A percentile compares a stretch with the other conserved stretches of the same genome.
phyloP scores from a whole-genome alignment of 73 alveolate species.

The Tetrahymena borealis region DNA sequence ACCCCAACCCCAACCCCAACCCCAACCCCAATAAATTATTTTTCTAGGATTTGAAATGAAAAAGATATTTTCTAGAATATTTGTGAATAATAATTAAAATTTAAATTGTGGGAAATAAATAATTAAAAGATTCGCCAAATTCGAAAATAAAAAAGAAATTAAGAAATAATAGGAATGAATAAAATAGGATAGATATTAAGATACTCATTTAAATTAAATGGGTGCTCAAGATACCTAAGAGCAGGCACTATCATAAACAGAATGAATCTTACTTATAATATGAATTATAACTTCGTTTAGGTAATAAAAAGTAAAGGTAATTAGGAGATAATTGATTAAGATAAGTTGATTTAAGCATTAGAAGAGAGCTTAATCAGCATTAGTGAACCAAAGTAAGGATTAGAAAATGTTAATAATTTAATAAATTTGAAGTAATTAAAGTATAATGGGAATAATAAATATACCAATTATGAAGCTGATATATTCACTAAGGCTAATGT shows the following conservation, averaged over 20 bases:
- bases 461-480: background rate
- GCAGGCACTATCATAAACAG: background rate
- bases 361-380: background rate
- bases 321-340: background rate
- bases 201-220: background rate
- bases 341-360: background rate
- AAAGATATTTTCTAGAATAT: too few relatives aligned
- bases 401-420: background rate
- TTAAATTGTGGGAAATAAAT: background rate
- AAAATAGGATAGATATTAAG: background rate
- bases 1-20: slow-evolving; percentile 1
- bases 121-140: background rate
- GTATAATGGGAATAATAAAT: background rate
- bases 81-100: background rate
- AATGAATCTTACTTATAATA: background rate
- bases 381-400: background rate
- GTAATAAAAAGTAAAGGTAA: background rate
- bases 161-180: background rate
- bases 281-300: background rate
- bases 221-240: background rate
- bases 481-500: background rate
- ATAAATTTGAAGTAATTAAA: background rate
- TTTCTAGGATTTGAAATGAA: background rate
- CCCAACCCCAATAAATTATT: background rate
- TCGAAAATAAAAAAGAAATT: background rate